phyloP scores from a whole-genome alignment of 345 rosid genomes.

The Aurinia saxatilis region DNA sequence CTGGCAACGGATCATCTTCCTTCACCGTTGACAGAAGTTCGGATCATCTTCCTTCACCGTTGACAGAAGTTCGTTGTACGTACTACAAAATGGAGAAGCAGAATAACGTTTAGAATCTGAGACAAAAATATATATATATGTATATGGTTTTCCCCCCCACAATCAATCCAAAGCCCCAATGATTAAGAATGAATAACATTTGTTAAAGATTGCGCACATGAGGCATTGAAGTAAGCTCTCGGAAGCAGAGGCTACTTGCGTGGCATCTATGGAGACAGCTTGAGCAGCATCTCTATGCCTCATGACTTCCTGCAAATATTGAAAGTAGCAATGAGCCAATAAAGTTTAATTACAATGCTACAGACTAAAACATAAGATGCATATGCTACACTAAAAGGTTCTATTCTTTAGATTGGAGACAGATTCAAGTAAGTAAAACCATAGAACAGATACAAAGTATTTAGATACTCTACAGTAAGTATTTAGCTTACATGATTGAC shows the following conservation, averaged over 20 bases:
- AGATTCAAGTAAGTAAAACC: too few relatives aligned
- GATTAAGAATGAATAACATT: not conserved
- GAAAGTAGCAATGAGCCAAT: not conserved
- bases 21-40: conserved; percentile 62
- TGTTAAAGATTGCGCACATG: conserved; percentile 43
- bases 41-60: conserved; percentile 88
- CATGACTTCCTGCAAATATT: conserved; percentile 57
- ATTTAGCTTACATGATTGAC: not conserved
- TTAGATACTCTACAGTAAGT: not conserved
- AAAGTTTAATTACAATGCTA: not conserved
- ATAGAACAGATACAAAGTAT: not conserved
- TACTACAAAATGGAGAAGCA: conserved; percentile 39
- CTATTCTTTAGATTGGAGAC: too few relatives aligned
- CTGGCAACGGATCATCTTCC: conserved; percentile 84
- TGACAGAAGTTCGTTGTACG: conserved; percentile 58
- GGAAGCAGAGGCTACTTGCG: conserved; percentile 92
- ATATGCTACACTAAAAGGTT: too few relatives aligned
- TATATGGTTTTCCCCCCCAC: too few relatives aligned
- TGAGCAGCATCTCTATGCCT: conserved; percentile 89
- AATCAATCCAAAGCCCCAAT: too few relatives aligned
- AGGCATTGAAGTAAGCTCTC: conserved; percentile 88
- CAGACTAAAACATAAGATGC: too few relatives aligned
- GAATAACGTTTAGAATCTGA: not conserved
- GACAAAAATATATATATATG: too few relatives aligned
- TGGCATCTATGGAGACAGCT: conserved; percentile 74